phyloP scores from a whole-genome alignment of 192 early-diverging fungal genomes.

The Linnemannia schmuckeri region DNA sequence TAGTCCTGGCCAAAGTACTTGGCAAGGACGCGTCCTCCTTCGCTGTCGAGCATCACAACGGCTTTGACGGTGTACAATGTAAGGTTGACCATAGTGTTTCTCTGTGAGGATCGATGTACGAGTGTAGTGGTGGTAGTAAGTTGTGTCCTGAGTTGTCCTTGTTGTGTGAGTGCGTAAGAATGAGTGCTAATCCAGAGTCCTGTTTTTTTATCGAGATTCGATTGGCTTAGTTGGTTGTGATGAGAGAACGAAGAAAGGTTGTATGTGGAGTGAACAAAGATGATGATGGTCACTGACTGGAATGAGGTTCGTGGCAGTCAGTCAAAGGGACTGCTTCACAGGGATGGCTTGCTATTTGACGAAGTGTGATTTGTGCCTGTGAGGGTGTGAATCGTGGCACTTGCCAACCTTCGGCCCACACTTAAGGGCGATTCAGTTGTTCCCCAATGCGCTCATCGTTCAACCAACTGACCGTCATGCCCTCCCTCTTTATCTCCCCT shows the following conservation, averaged over 20 bases:
- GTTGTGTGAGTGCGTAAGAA: not conserved
- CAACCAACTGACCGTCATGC: not conserved
- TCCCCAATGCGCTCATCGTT: not conserved
- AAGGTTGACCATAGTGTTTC: conserved; percentile 78
- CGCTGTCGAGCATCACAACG: conserved; percentile 90
- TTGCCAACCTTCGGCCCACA: not conserved
- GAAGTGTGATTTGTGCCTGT: not conserved
- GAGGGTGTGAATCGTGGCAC: not conserved
- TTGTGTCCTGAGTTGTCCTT: not conserved
- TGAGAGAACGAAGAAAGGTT: not conserved
- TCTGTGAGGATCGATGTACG: not conserved
- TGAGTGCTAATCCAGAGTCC: not conserved
- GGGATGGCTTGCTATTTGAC: not conserved
- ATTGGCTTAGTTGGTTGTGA: too few relatives aligned
- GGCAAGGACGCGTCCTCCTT: conserved; percentile 91
- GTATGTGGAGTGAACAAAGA: not conserved
- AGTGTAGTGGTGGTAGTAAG: not conserved
- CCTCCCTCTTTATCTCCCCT: not conserved
- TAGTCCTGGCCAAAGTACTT: conserved; percentile 89
- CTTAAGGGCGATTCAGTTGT: not conserved
- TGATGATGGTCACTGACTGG: not conserved
- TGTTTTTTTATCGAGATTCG: not conserved
- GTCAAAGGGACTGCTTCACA: not conserved
- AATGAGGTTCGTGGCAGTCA: not conserved
- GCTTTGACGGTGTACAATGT: conserved; percentile 91